Base-by-base conservation (phyloP, 2,329 filamentous ascomycete genomes). In the Colletotrichum graminicola region DNA sequence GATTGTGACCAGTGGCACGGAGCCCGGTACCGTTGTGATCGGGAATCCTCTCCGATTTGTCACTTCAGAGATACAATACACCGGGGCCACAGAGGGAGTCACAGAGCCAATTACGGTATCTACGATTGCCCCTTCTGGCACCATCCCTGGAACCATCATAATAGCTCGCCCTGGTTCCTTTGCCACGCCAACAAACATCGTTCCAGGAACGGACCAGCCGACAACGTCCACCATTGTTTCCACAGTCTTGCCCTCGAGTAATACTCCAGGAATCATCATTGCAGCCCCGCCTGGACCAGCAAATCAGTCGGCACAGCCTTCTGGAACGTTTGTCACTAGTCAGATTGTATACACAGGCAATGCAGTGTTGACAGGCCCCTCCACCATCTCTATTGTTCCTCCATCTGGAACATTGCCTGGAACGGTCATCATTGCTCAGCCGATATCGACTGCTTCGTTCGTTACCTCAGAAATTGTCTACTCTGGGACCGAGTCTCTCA, bases 261-360 rank as follows among this genome's bases (percentile, higher is more conserved):
- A 45, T 14, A 18, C 36, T 5, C 65, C 67, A 1, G 72, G 73
- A 5, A 75, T 73, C 1, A 36, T 73, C 1, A 34, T 74, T 2
- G 47, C 69, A 2, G 51, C 59, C 3, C 29, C 16, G 0, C 60
- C 60, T 1, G 8, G 7, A 1, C 23, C 29, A 23, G 12, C 39
- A 5, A 10, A 2, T 0, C 56, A 41, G n/a, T 39, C 56, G 3
- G 18, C 56, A 8, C 36, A 59, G 21, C 1, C 36, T 14, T 10
- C 36, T 8, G n/a, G 36, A 2, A 18, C 41, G 1, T 65, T 65
- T n/a, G 39, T 65, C 52, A 65, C 62, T 1, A 32, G 52, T 0
- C 52, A 43, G 5, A 21, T 65, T 12, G 11, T 32, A 18, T 56
- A 56, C 36, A 56, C 51, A 1, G 62, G 51, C 5, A 36, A 26